Conservation (phyloP, 164 flowering plant genomes). For the Amborella trichopoda region DNA sequence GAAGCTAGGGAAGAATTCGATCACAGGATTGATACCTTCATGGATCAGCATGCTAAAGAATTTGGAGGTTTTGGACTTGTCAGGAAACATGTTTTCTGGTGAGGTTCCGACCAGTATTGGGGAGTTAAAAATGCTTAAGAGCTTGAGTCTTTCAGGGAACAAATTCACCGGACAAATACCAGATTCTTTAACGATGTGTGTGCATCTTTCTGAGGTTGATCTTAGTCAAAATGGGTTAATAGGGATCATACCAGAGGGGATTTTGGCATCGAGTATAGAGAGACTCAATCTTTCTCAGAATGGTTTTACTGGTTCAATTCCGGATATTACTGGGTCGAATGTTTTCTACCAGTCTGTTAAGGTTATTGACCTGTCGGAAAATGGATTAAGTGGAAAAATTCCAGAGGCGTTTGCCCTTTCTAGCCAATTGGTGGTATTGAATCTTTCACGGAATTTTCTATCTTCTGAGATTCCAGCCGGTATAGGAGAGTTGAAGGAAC, state of each 20-base stretch:
- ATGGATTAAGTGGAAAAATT: conserved; percentile 53
- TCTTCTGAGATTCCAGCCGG: conserved; percentile 48
- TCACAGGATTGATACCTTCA: conserved; percentile 49
- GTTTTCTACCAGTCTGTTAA: conserved; percentile 19
- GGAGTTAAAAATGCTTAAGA: conserved; percentile 36
- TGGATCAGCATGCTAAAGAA: conserved; percentile 72
- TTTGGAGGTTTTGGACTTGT: conserved; percentile 71
- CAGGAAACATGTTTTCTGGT: conserved; percentile 59
- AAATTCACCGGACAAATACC: conserved; percentile 56
- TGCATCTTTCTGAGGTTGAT: conserved; percentile 39
- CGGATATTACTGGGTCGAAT: conserved; percentile 10
- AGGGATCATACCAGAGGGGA: conserved; percentile 61
- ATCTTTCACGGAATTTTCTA: conserved; percentile 55
- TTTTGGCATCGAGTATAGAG: conserved; percentile 31
- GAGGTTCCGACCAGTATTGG: conserved; percentile 49
- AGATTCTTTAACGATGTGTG: conserved; percentile 38
- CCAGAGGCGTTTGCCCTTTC: conserved; percentile 34
- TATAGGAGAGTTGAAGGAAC: conserved; percentile 48
- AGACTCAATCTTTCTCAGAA: too few relatives aligned
- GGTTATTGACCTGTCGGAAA: conserved; percentile 57
- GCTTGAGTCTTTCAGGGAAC: conserved; percentile 48
- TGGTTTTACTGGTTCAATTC: too few relatives aligned
- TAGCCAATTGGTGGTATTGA: conserved; percentile 43
- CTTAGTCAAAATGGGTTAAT: conserved; percentile 45
- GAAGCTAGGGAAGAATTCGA: conserved; percentile 36